Evolutionary conservation across 805 yeast genomes (phyloP).

Genomic region (Ogataea parapolymorpha): DNA sequence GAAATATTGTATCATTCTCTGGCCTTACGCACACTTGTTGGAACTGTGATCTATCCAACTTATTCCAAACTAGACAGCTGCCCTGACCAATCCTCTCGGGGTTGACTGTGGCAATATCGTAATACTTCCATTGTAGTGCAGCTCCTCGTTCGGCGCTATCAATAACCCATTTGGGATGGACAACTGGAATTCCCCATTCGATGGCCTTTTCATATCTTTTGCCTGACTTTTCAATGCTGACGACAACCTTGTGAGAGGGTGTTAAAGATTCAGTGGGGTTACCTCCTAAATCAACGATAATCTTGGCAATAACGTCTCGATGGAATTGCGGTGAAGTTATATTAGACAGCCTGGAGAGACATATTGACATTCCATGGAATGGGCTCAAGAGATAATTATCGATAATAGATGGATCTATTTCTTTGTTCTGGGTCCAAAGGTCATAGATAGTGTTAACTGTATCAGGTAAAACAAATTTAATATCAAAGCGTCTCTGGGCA

Average conservation of each 20-base stretch:
- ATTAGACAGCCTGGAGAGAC: conserved; percentile 40
- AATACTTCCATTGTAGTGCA: conserved; percentile 38
- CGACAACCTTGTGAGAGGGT: conserved; percentile 39
- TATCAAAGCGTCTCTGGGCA: conserved; percentile 50
- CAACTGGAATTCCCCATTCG: conserved; percentile 50
- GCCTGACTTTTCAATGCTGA: conserved; percentile 51
- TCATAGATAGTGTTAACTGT: conserved; percentile 43
- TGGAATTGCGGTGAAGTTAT: conserved; percentile 22
- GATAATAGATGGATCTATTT: conserved; percentile 9
- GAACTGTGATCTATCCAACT: conserved; percentile 1
- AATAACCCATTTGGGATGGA: conserved; percentile 49
- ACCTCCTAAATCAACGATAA: conserved; percentile 47
- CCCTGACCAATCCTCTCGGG: conserved; percentile 24
- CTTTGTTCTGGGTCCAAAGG: conserved; percentile 50
- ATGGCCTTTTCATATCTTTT: conserved; percentile 49
- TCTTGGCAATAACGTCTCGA: conserved; percentile 31
- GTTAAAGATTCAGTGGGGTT: conserved; percentile 49
- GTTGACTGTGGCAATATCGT: conserved; percentile 30
- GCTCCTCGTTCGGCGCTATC: conserved; percentile 46
- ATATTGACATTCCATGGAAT: conserved; percentile 43
- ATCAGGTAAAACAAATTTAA: conserved; percentile 50
- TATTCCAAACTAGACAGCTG: conserved; percentile 40
- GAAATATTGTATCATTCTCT: no score
- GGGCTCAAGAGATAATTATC: conserved; percentile 34
- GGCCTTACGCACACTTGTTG: no score